Evolutionary conservation across 1,284 basidiomycete species (phyloP).

Genomic region (Ustilago crameri): DNA sequence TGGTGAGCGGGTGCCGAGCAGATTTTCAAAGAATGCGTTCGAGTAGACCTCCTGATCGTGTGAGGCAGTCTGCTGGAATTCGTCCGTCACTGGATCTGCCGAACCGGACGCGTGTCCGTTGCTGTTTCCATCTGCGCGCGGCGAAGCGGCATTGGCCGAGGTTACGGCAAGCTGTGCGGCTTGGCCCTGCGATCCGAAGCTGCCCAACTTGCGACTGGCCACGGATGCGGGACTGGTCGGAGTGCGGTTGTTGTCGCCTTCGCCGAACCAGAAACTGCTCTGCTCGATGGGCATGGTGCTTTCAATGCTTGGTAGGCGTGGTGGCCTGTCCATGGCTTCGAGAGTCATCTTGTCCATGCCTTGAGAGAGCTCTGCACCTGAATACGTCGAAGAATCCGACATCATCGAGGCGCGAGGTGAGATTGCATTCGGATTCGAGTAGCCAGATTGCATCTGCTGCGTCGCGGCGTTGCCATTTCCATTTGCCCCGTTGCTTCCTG

Average conservation of each 20-base stretch:
- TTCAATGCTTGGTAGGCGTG: slow-evolving; percentile 53
- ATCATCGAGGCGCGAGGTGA: slow-evolving; percentile 41
- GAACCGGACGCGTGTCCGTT: neutral
- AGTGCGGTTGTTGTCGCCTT: slow-evolving; percentile 12
- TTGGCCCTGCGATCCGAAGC: slow-evolving; percentile 41
- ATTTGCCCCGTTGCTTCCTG: slow-evolving; percentile 6
- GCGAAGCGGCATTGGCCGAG: slow-evolving; percentile 24
- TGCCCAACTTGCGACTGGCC: slow-evolving; percentile 33
- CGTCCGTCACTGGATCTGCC: slow-evolving; percentile 9
- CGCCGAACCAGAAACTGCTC: slow-evolving; percentile 42
- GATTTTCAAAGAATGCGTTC: slow-evolving; percentile 40
- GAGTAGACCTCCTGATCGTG: slow-evolving; percentile 46
- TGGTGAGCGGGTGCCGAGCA: slow-evolving; percentile 41
- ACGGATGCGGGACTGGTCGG: slow-evolving; percentile 36
- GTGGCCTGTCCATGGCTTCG: slow-evolving; percentile 27
- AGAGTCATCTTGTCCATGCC: slow-evolving; percentile 21
- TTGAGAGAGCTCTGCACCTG: slow-evolving; percentile 15
- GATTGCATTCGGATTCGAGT: slow-evolving; percentile 34
- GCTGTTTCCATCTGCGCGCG: slow-evolving; percentile 21
- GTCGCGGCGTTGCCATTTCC: slow-evolving; percentile 5
- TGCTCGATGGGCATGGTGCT: slow-evolving; percentile 29
- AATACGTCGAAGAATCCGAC: slow-evolving; percentile 13
- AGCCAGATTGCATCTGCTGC: slow-evolving; percentile 13
- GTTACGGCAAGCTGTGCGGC: slow-evolving; percentile 29
- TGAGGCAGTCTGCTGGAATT: slow-evolving; percentile 27